These are phyloP conservation scores for Eucalyptus shirleyi DNA, from an alignment of 345 rosid genomes.

Conservation along the genomic window DNA sequence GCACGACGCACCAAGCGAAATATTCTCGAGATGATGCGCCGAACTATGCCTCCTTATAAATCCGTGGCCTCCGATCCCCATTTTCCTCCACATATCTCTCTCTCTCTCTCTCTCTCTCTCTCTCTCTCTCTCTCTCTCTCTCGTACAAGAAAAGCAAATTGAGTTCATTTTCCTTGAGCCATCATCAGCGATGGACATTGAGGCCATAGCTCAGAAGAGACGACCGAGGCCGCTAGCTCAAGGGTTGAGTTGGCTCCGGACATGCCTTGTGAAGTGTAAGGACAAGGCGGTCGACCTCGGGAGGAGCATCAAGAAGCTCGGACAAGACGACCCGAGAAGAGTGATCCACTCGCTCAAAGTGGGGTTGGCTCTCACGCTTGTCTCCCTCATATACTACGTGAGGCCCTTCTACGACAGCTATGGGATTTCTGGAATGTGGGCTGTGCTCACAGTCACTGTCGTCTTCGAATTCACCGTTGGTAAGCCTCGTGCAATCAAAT, in stretches of 20 bases:
- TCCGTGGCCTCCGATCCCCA: neutral
- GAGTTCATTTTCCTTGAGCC: neutral
- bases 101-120: neutral
- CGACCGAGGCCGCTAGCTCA: neutral
- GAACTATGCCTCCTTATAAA: conserved; percentile 30
- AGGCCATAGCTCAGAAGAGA: neutral
- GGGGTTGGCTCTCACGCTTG: conserved; percentile 67
- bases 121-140: neutral
- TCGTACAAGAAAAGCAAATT: conserved; percentile 13
- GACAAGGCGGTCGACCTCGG: conserved; percentile 2
- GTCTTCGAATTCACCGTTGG: conserved; percentile 78
- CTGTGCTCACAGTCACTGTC: conserved; percentile 71
- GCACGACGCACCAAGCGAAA: neutral
- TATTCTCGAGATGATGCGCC: neutral
- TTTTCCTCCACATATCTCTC: neutral
- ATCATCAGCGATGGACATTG: conserved; percentile 2
- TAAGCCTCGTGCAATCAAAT: conserved; percentile 1
- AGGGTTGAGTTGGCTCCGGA: conserved; percentile 8
- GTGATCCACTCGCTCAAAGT: conserved; percentile 66
- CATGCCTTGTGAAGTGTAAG: conserved; percentile 8
- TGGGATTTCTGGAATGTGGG: conserved; percentile 82
- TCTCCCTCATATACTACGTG: conserved; percentile 52
- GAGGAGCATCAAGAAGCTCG: conserved; percentile 25
- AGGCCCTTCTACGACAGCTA: conserved; percentile 58
- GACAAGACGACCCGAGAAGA: conserved; percentile 64